These are phyloP conservation scores for Cryptococcus hybrid DNA, from an alignment of 1,284 basidiomycete species.

Conservation along the genomic window DNA sequence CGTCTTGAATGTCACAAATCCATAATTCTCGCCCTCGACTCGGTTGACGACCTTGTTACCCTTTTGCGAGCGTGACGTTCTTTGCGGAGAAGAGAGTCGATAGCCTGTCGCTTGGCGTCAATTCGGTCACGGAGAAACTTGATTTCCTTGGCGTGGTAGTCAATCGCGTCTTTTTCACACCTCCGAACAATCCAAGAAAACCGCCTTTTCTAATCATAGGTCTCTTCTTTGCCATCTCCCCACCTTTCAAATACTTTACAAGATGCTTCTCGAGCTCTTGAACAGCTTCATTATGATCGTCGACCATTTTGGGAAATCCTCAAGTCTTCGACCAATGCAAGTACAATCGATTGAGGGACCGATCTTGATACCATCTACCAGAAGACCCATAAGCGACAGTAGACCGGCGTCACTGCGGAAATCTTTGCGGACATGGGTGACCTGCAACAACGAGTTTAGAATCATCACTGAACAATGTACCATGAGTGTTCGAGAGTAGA, in stretches of 20 bases:
- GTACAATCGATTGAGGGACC: slow-evolving; percentile 45
- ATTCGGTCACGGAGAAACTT: slow-evolving; percentile 63
- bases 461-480: too few species aligned
- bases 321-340: slow-evolving; percentile 41
- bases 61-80: slow-evolving; percentile 43
- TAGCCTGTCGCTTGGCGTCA: slow-evolving; percentile 69
- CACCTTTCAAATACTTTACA: slow-evolving; percentile 77
- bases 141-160: slow-evolving; percentile 73
- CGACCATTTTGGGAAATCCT: slow-evolving; percentile 53
- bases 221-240: slow-evolving; percentile 65
- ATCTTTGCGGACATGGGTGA: slow-evolving; percentile 70
- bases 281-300: slow-evolving; percentile 83
- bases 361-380: slow-evolving; percentile 54
- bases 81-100: slow-evolving; percentile 57
- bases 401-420: slow-evolving; percentile 74
- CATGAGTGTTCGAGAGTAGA: slow-evolving; percentile 51
- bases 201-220: slow-evolving; percentile 72
- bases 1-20: slow-evolving; percentile 89
- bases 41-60: slow-evolving; percentile 22
- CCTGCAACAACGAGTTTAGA: not conserved
- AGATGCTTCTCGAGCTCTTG: slow-evolving; percentile 76
- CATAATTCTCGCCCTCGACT: slow-evolving; percentile 74
- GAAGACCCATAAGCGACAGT: slow-evolving; percentile 63
- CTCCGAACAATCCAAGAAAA: slow-evolving; percentile 65
- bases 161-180: slow-evolving; percentile 73